Evolutionary conservation across 73 alveolate genomes (phyloP), one percentile per base, ranked within the genome.

Genomic region (Tetrahymena thermophila): DNA sequence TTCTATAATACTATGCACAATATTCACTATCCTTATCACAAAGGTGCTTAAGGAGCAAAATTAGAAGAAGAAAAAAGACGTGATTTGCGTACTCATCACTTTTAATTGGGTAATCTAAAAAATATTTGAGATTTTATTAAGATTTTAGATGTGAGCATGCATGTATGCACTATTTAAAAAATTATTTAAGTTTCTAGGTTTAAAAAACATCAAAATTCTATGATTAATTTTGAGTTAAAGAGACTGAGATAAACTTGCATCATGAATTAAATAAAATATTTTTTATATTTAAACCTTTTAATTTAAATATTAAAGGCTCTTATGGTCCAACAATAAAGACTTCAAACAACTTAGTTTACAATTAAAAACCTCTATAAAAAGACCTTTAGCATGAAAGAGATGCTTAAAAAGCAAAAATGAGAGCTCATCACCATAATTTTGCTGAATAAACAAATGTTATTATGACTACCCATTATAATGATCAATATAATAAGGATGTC

Each of bases 341-440:
- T 28, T 56, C 94, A 10, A 95, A 89, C 17, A 95, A 94, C 35
- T 85, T 94, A 50, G 85, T 94, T 35, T 89, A 95, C 93, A 85
- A 85, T 89, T 93, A 42, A 42, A 95, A 95, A 35, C 97, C 97
- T 10, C 94, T 95, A 38, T 58, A 95, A 50, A 94, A 94, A 43
- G 94, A 93, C 28, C 40, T 95, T 34, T 89, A 95, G 38, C 93
- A 95, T 95, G 97, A 95, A 56, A 25, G 94, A 50, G 97, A 95
- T 34, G 95, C 85, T 34, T 40, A 95, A 89, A 95, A 95, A 89
- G 94, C 93, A 85, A 95, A 95, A 95, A 95, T 95, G 97, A 95
- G 97, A 89, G 93, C 97, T 11, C 97, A 95, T 56, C 97, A 95
- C 84, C 97, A 95, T 55, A 95, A 95, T 93, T 95, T 95, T 58